These are phyloP conservation scores for Aureobasidium sp. DNA, from an alignment of 2,329 filamentous ascomycete species.

Conservation along the genomic window DNA sequence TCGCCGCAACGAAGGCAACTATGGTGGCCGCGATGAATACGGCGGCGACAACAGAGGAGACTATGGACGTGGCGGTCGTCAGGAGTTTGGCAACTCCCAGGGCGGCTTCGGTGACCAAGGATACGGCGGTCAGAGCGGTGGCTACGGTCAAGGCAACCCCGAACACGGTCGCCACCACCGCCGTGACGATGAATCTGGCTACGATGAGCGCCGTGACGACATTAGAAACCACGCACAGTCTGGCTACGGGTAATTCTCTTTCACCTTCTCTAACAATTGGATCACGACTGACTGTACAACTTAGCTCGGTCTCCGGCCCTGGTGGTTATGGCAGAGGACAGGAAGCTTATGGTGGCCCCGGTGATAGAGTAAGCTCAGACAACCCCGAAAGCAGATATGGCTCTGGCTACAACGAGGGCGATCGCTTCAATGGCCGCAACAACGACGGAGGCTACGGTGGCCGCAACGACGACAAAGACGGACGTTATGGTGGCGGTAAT, in stretches of 20 bases:
- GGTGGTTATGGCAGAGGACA: constrained; percentile 10
- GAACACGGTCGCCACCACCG: constrained; percentile 14
- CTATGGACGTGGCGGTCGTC: constrained; percentile 17
- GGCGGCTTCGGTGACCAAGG: constrained; percentile 6
- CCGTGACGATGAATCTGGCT: constrained; percentile 12
- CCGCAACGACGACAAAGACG: too few species aligned
- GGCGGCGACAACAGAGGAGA: constrained; percentile 10
- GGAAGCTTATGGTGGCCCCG: constrained; percentile 5
- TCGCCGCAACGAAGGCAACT: constrained; percentile 18
- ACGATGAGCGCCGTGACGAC: constrained; percentile 13
- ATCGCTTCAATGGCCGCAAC: constrained; percentile 16
- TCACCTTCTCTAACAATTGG: background rate
- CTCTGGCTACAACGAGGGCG: constrained; percentile 12
- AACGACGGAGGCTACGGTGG: constrained; percentile 10
- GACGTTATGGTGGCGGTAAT: too few species aligned
- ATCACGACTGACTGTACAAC: background rate
- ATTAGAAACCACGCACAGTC: constrained; percentile 14
- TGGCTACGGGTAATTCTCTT: constrained; percentile 12
- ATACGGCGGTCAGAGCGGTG: constrained; percentile 14
- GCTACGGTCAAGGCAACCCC: constrained; percentile 16
- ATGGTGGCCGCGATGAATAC: constrained; percentile 10
- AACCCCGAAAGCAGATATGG: constrained; percentile 4
- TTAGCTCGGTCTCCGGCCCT: constrained; percentile 2
- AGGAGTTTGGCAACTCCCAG: constrained; percentile 8
- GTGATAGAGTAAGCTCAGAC: background rate